Conservation (phyloP, 805 yeast species). For the Ogataea dorogensis region DNA sequence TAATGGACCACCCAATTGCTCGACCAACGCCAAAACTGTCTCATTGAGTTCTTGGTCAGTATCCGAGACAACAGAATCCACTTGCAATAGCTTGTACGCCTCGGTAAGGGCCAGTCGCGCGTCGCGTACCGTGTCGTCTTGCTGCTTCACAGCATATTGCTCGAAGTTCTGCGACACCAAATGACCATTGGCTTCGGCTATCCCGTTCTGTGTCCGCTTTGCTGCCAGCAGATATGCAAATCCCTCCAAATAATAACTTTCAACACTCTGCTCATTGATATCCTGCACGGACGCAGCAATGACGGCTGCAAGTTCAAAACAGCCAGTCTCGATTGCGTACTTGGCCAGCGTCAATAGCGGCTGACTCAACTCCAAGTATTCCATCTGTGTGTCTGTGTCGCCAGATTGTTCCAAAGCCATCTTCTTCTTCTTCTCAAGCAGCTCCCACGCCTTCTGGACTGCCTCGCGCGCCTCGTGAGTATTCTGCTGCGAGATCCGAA, state of each 20-base stretch:
- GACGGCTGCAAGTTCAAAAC: conserved; percentile 63
- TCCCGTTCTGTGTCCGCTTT: conserved; percentile 32
- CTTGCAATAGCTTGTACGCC: conserved; percentile 36
- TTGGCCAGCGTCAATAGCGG: conserved; percentile 72
- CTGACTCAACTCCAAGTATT: conserved; percentile 66
- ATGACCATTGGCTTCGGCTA: conserved; percentile 17
- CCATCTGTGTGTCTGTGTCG: conserved; percentile 42
- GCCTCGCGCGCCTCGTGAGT: conserved; percentile 71
- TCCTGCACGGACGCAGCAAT: conserved; percentile 68
- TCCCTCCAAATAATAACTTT: conserved; percentile 80
- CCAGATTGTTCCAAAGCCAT: conserved; percentile 41
- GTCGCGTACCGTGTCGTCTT: conserved; percentile 37
- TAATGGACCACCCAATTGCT: conserved; percentile 60
- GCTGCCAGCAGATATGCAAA: conserved; percentile 59
- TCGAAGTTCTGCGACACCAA: conserved; percentile 40
- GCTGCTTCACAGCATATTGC: conserved; percentile 33
- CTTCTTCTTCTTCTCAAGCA: conserved; percentile 59
- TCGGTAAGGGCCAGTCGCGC: conserved; percentile 41
- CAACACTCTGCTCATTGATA: conserved; percentile 81
- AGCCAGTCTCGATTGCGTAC: conserved; percentile 73
- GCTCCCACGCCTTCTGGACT: conserved; percentile 66
- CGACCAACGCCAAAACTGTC: conserved; percentile 51
- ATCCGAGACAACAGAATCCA: conserved; percentile 38
- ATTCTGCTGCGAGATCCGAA: conserved; percentile 83
- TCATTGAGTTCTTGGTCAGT: conserved; percentile 57